Evolutionary conservation across 2,329 filamentous ascomycete genomes (phyloP).

Genomic region (Mycogone perniciosa): DNA sequence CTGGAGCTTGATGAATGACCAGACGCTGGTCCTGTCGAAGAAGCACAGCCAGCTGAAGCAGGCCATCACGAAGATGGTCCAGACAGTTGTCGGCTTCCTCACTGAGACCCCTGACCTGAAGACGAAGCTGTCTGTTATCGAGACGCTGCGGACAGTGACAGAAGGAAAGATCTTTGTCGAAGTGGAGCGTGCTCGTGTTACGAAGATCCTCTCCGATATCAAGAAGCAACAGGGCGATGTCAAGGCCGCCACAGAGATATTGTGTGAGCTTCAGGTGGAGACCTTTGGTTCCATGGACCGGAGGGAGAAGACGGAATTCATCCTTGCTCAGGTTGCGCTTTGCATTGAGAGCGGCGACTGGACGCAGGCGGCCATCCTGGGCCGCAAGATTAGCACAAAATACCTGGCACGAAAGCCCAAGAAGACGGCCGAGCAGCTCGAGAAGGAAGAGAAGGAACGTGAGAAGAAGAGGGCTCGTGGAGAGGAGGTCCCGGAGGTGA

Average conservation of each 20-base stretch:
- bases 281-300: conserved; percentile 98
- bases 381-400: conserved; percentile 91
- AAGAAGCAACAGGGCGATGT: conserved; percentile 94
- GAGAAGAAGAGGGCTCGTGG: conserved; percentile 79
- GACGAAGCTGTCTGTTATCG: conserved; percentile 87
- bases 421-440: conserved; percentile 81
- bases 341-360: conserved; percentile 96
- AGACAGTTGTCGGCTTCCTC: conserved; percentile 88
- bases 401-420: conserved; percentile 88
- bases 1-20: conserved; percentile 93
- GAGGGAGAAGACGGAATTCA: conserved; percentile 98
- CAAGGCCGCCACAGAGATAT: conserved; percentile 80
- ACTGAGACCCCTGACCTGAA: conserved; percentile 79
- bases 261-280: conserved; percentile 97
- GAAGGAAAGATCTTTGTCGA: conserved; percentile 99
- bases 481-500: conserved; percentile 71
- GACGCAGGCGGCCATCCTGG: conserved; percentile 90
- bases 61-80: conserved; percentile 98
- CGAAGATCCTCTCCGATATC: conserved; percentile 91
- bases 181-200: conserved; percentile 93
- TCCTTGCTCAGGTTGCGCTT: conserved; percentile 85
- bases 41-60: conserved; percentile 99
- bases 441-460: conserved; percentile 82
- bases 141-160: conserved; percentile 90
- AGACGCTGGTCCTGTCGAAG: conserved; percentile 92